A percentile compares a stretch with the other conserved stretches of the same genome.
Evolutionary conservation across 192 early-diverging fungal species (phyloP).

Genomic region (Coemansia sp.): DNA sequence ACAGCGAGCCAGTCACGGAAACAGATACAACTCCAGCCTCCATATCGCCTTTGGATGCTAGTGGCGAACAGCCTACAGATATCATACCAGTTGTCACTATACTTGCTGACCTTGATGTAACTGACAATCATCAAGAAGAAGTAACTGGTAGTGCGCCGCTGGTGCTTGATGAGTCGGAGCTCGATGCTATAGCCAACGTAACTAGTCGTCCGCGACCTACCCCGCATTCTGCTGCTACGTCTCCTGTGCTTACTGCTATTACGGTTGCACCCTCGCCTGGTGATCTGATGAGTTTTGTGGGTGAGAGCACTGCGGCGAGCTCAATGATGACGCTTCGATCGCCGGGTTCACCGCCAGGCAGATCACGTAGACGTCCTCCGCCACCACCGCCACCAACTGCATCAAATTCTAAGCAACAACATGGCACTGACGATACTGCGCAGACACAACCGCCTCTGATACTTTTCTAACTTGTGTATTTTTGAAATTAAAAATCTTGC

Average conservation of each 20-base stretch:
- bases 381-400: constrained; percentile 30
- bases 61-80: neutral
- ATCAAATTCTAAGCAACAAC: neutral
- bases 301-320: neutral
- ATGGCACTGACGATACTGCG: neutral
- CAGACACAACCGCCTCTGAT: constrained; percentile 12
- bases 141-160: constrained; percentile 14
- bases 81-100: neutral
- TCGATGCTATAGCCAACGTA: constrained; percentile 46
- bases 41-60: too few relatives aligned
- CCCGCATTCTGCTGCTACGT: neutral
- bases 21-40: neutral
- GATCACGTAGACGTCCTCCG: constrained; percentile 32
- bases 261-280: constrained; percentile 12
- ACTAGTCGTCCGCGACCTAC: constrained; percentile 2
- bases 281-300: constrained; percentile 11
- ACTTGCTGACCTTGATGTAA: neutral
- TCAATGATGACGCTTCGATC: constrained; percentile 3
- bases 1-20: neutral
- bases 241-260: constrained; percentile 2
- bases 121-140: neutral
- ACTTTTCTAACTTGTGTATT: constrained; percentile 1
- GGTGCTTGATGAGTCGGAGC: constrained; percentile 25
- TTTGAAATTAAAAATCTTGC: neutral
- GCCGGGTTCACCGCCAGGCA: constrained; percentile 2